phyloP scores from a whole-genome alignment of 2,329 filamentous ascomycete genomes.

The Cladosporium sp. region DNA sequence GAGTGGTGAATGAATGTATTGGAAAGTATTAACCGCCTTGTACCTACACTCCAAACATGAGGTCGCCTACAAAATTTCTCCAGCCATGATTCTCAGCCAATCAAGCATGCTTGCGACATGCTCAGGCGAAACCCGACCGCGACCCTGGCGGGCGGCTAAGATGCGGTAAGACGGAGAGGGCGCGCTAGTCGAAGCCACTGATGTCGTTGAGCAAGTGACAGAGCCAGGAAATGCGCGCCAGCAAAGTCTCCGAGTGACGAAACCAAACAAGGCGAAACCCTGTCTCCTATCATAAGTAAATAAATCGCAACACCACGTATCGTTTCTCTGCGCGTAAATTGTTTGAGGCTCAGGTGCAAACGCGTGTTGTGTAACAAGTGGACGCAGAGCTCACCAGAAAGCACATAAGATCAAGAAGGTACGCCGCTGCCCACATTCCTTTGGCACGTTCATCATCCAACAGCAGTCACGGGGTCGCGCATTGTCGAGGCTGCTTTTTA shows the following conservation, averaged over 20 bases:
- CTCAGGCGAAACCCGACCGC: slow-evolving; percentile 11
- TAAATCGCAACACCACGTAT: not conserved
- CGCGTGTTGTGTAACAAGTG: not conserved
- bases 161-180: slow-evolving; percentile 5
- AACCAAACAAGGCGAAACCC: slow-evolving; percentile 8
- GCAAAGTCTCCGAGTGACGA: slow-evolving; percentile 4
- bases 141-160: slow-evolving; percentile 3
- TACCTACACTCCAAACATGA: slow-evolving; percentile 12
- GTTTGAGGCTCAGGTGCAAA: not conserved
- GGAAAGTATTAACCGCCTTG: slow-evolving; percentile 3
- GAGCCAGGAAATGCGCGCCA: slow-evolving; percentile 10
- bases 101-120: slow-evolving; percentile 10
- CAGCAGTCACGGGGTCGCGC: slow-evolving; percentile 7
- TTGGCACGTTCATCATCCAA: not conserved
- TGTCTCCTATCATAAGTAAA: slow-evolving; percentile 13
- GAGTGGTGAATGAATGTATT: slow-evolving; percentile 8
- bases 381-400: not conserved
- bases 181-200: slow-evolving; percentile 3
- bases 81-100: slow-evolving; percentile 8
- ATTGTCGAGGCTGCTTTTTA: slow-evolving; percentile 14
- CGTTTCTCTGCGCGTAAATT: not conserved
- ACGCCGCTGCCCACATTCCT: slow-evolving; percentile 9
- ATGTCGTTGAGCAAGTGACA: slow-evolving; percentile 3
- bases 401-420: slow-evolving; percentile 5
- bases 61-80: slow-evolving; percentile 21